phyloP scores from a whole-genome alignment of 148 eudicot genomes.

The Vaccinium myrtillus region DNA sequence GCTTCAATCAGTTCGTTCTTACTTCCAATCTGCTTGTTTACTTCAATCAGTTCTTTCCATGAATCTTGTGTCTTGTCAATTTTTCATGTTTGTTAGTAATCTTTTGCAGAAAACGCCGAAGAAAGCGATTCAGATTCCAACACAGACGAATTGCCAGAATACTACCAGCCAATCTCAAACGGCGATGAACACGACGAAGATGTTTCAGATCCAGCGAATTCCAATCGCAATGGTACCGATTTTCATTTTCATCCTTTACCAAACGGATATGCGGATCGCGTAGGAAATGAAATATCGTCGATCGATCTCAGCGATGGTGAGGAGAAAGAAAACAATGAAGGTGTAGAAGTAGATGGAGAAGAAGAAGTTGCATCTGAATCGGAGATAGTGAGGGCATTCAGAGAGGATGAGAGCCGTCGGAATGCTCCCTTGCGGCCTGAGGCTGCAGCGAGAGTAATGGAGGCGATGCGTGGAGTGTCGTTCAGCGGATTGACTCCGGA shows the following conservation, averaged over 20 bases:
- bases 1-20: neutral
- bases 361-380: conserved; percentile 26
- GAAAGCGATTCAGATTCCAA: conserved; percentile 63
- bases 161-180: conserved; percentile 67
- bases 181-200: conserved; percentile 28
- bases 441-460: conserved; percentile 63
- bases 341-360: conserved; percentile 21
- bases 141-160: conserved; percentile 49
- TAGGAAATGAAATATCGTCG: conserved; percentile 39
- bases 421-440: conserved; percentile 65
- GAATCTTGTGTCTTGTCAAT: neutral
- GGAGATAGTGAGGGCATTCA: conserved; percentile 56
- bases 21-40: no score
- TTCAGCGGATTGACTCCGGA: conserved; percentile 57
- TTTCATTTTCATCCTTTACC: neutral
- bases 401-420: conserved; percentile 71
- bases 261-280: conserved; percentile 6
- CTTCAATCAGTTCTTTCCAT: neutral
- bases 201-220: conserved; percentile 14
- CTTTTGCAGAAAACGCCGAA: conserved; percentile 37
- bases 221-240: neutral
- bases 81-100: conserved; percentile 28
- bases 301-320: conserved; percentile 55
- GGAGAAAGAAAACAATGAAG: conserved; percentile 20
- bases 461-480: conserved; percentile 71